phyloP scores from a whole-genome alignment of 2,329 filamentous ascomycete species.

The Penicillium brevicompactum region DNA sequence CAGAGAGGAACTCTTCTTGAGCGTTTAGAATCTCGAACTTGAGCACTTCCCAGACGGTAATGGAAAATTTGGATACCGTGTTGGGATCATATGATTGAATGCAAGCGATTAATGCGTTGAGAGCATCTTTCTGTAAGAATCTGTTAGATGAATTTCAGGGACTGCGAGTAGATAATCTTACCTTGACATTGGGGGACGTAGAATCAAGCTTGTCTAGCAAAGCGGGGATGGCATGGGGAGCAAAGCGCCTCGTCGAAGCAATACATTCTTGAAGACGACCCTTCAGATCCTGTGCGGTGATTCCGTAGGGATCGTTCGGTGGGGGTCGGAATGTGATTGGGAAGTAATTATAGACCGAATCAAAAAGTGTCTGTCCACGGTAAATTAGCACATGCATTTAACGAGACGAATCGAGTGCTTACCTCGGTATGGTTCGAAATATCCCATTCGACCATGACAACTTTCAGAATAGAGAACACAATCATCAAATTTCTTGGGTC shows the following conservation, averaged over 20 bases:
- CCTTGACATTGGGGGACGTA: slow-evolving; percentile 68
- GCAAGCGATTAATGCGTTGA: slow-evolving; percentile 64
- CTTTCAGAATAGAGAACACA: slow-evolving; percentile 67
- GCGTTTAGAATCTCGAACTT: slow-evolving; percentile 71
- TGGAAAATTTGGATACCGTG: slow-evolving; percentile 64
- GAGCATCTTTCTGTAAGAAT: slow-evolving; percentile 58
- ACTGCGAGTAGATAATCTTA: slow-evolving; percentile 27
- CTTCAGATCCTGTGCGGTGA: slow-evolving; percentile 70
- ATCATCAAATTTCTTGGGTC: slow-evolving; percentile 72
- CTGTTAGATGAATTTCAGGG: slow-evolving; percentile 20
- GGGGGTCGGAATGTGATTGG: slow-evolving; percentile 71
- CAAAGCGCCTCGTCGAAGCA: slow-evolving; percentile 62
- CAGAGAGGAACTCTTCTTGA: slow-evolving; percentile 66
- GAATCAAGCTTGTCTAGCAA: slow-evolving; percentile 71
- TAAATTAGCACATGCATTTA: slow-evolving; percentile 16
- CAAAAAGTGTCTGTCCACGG: slow-evolving; percentile 56
- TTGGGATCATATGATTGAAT: slow-evolving; percentile 60
- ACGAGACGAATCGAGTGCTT: slow-evolving; percentile 7
- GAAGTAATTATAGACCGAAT: slow-evolving; percentile 72
- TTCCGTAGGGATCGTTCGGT: slow-evolving; percentile 69
- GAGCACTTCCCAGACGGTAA: slow-evolving; percentile 67
- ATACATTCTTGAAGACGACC: slow-evolving; percentile 65
- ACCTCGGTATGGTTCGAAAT: slow-evolving; percentile 63
- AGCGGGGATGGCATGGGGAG: slow-evolving; percentile 68
- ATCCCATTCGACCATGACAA: slow-evolving; percentile 69